These are phyloP conservation scores for Arctostaphylos glauca DNA, from an alignment of 148 eudicot genomes.

Conservation along the genomic window DNA sequence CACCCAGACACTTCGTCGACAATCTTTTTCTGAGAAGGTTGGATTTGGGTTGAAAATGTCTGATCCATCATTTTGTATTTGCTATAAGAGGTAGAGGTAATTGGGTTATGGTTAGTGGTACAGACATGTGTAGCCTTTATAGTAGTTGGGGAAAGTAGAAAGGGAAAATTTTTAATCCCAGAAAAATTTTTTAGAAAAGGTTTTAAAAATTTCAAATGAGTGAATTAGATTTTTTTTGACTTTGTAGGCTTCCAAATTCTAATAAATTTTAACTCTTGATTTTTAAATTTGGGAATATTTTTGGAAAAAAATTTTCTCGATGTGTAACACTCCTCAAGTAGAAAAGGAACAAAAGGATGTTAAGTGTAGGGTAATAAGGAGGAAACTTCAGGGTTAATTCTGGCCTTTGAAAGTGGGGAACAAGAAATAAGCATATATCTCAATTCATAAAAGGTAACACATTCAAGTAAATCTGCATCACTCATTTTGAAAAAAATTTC, in stretches of 20 bases:
- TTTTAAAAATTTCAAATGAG: too few species aligned
- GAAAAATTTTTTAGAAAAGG: too few species aligned
- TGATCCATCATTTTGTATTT: background rate
- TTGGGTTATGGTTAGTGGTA: background rate
- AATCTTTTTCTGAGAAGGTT: constrained; percentile 23
- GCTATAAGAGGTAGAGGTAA: background rate
- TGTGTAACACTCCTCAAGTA: background rate
- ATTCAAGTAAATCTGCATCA: too few species aligned
- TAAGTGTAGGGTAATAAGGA: background rate
- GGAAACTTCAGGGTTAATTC: background rate
- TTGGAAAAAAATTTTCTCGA: too few species aligned
- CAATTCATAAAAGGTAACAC: too few species aligned
- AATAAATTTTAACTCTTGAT: too few species aligned
- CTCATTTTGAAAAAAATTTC: too few species aligned
- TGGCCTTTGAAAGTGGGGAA: too few species aligned
- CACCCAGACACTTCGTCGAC: constrained; percentile 78
- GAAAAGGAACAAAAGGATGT: background rate
- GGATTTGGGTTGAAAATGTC: background rate
- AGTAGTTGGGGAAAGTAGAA: background rate
- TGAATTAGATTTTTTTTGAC: too few species aligned
- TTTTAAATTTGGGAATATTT: too few species aligned
- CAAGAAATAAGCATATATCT: too few species aligned
- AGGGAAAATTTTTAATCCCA: background rate
- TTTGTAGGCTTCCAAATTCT: too few species aligned
- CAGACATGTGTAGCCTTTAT: background rate